Percentiles rank a stretch among this genome's conserved stretches.
Evolutionary conservation across 345 rosid genomes (phyloP).

Genomic region (Limnanthes douglasii): DNA sequence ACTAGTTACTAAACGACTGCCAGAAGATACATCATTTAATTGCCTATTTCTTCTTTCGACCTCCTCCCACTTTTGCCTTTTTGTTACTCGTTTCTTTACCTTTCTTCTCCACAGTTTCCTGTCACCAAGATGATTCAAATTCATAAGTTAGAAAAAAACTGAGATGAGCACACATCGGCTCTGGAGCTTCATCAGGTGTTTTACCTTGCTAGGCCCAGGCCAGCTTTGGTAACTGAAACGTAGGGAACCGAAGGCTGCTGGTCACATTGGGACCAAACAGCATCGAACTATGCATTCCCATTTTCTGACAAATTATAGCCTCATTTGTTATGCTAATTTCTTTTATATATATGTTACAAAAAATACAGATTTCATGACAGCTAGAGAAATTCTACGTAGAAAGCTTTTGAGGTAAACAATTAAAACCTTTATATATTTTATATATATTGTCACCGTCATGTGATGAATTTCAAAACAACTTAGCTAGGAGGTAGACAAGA

Average conservation of each 20-base stretch:
- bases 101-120: constrained; percentile 34
- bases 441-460: constrained; percentile 42
- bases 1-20: too few species aligned
- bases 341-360: too few species aligned
- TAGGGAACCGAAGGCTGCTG: constrained; percentile 24
- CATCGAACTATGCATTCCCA: constrained; percentile 27
- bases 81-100: constrained; percentile 35
- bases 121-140: constrained; percentile 8
- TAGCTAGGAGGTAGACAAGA: not conserved
- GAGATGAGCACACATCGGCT: constrained; percentile 7
- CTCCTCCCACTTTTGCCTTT: constrained; percentile 52
- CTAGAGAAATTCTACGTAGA: constrained; percentile 32
- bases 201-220: constrained; percentile 31
- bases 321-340: too few species aligned
- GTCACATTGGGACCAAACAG: constrained; percentile 21
- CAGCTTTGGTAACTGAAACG: constrained; percentile 23
- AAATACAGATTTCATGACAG: constrained; percentile 26
- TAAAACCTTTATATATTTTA: too few species aligned
- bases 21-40: not conserved
- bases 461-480: not conserved
- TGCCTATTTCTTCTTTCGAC: constrained; percentile 40
- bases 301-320: too few species aligned
- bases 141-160: constrained; percentile 4
- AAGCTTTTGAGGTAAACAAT: constrained; percentile 49
- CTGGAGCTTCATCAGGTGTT: constrained; percentile 31